These are phyloP conservation scores for Withania somnifera DNA, from an alignment of 305 asterid species.

Conservation along the genomic window DNA sequence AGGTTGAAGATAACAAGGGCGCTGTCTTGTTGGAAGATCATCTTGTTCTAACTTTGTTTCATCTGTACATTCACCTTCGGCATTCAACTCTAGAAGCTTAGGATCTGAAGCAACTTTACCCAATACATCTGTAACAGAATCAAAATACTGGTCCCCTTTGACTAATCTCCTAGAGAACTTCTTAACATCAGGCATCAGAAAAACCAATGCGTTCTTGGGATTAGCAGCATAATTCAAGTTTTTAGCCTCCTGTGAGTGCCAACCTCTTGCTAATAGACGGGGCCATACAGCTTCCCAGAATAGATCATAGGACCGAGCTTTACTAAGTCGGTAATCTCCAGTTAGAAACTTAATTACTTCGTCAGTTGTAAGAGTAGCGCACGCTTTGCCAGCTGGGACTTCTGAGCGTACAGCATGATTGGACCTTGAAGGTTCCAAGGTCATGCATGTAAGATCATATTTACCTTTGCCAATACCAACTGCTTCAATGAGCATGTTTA, in stretches of 20 bases:
- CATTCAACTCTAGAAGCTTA: conserved; percentile 40
- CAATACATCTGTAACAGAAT: conserved; percentile 57
- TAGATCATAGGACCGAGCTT: conserved; percentile 54
- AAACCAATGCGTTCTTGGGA: conserved; percentile 39
- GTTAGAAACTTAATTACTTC: conserved; percentile 51
- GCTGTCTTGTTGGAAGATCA: conserved; percentile 25
- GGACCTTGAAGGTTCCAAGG: conserved; percentile 33
- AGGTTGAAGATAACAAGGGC: conserved; percentile 56
- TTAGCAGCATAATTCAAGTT: conserved; percentile 24
- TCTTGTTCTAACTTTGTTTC: conserved; percentile 26
- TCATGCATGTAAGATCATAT: conserved; percentile 51
- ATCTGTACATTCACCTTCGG: conserved; percentile 20
- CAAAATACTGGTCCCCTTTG: conserved; percentile 59
- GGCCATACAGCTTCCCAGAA: conserved; percentile 94
- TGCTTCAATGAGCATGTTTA: conserved; percentile 38
- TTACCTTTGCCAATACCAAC: conserved; percentile 58
- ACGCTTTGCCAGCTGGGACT: conserved; percentile 61
- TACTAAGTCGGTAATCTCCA: conserved; percentile 71
- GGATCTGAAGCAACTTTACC: conserved; percentile 66
- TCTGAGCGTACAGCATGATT: conserved; percentile 37
- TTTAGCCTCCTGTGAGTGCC: conserved; percentile 70
- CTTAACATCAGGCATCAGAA: conserved; percentile 51
- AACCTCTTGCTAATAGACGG: conserved; percentile 68
- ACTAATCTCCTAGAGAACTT: conserved; percentile 51
- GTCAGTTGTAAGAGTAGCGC: conserved; percentile 36